Base-by-base conservation (phyloP, 108 stramenopile species). In the Asterionellopsis glacialis region DNA sequence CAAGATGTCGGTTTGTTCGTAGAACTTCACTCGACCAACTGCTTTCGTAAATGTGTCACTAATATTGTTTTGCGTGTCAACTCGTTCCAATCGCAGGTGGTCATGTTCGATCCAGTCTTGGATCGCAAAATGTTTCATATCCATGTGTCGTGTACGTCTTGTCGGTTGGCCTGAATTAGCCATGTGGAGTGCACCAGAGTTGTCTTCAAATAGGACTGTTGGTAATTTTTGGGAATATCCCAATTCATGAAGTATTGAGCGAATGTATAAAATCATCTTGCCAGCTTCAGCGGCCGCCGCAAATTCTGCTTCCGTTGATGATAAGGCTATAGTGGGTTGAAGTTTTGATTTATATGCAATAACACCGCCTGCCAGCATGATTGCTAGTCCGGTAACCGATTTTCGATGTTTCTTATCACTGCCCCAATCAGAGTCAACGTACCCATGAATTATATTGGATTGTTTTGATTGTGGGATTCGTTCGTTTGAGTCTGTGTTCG, bases 361-460 rank as follows among this genome's bases (percentile, higher is more conserved):
- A 24, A 55, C 55, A 19, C 57, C 58, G 4, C 59, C 59, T 15
- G 56, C 33, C 2, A 74, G 24, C 16, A 24, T 22, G 9, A 74
- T 24, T 13, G 50, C 24, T 9, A 22, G 16, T 23, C 61, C 61
- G 15, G 15, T 47, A 9, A 44, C 11, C 43, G 27, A 59, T 41
- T 38, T n/a, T 9, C 21, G 11, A 26, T 26, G n/a, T 14, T 26
- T 23, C 12, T 14, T 15, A 26, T 56, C 55, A n/a, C 12, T 56
- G 3, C 63, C 79, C 65, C 67, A 72, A 33, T 69, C 65, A 21
- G 74, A 53, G 51, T 80, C 74, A 16, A 12, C 50, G 10, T 23
- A 59, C 0, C 58, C 70, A 41, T 25, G 19, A 3, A 43, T 11
- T 15, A 23, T 61, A 1, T 19, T 21, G 6, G 69, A 22, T 11